Percentiles rank a stretch among this genome's conserved stretches.
phyloP scores from a whole-genome alignment of 176 grass and related monocot species.

The Ampelocalamus luodianensis region DNA sequence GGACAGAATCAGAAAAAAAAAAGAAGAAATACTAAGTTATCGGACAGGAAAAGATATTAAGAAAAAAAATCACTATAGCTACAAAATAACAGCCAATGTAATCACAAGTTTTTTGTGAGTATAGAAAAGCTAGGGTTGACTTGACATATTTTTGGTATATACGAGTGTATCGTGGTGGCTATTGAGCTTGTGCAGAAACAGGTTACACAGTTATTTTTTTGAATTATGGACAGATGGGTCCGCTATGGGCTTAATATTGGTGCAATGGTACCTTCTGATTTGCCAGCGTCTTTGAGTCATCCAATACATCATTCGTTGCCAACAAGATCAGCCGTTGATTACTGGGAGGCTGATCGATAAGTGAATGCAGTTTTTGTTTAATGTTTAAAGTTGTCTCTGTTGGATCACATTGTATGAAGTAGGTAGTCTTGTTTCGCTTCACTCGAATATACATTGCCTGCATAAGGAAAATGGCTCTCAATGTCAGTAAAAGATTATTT shows the following conservation, averaged over 20 bases:
- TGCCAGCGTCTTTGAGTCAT: slow-evolving; percentile 58
- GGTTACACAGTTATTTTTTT: no score
- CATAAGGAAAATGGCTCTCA: background rate
- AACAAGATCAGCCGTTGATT: slow-evolving; percentile 63
- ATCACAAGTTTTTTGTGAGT: background rate
- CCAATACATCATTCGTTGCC: slow-evolving; percentile 58
- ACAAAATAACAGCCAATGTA: background rate
- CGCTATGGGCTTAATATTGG: background rate
- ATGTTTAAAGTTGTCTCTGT: slow-evolving; percentile 70
- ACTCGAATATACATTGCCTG: slow-evolving; percentile 90
- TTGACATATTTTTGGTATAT: background rate
- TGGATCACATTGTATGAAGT: slow-evolving; percentile 84
- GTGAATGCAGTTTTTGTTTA: slow-evolving; percentile 70
- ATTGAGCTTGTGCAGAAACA: background rate
- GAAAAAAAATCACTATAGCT: background rate
- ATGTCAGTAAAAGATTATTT: slow-evolving; percentile 21
- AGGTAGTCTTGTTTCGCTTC: slow-evolving; percentile 76
- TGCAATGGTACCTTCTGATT: slow-evolving; percentile 56
- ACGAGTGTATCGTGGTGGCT: background rate
- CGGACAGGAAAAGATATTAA: background rate
- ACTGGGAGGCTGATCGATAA: slow-evolving; percentile 61
- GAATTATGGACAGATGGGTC: background rate
- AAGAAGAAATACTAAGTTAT: background rate
- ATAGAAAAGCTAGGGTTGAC: background rate
- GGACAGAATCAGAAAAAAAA: slow-evolving; percentile 20